These are phyloP conservation scores for Citrus trifoliata DNA, from an alignment of 345 rosid species.

Conservation along the genomic window DNA sequence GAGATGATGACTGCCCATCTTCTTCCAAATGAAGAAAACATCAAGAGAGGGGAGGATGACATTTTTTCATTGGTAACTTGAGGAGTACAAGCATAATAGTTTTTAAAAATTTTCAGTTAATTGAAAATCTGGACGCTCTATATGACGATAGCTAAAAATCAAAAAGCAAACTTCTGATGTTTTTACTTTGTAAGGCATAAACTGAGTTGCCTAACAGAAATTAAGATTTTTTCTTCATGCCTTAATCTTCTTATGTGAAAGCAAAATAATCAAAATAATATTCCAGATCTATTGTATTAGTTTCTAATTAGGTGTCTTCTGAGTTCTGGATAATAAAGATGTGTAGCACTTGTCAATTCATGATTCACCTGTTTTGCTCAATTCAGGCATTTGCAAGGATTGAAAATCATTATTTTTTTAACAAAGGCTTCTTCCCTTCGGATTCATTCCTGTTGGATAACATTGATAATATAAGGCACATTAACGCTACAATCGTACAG, in stretches of 20 bases:
- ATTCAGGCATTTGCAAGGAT: slow-evolving; percentile 97
- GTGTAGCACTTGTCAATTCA: background rate
- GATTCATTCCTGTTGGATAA: slow-evolving; percentile 84
- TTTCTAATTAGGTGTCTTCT: background rate
- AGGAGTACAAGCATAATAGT: background rate
- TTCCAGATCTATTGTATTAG: background rate
- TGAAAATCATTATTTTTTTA: slow-evolving; percentile 86
- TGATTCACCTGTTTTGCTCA: slow-evolving; percentile 9
- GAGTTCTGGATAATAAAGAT: background rate
- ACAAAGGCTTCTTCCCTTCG: slow-evolving; percentile 77
- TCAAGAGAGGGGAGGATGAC: slow-evolving; percentile 89
- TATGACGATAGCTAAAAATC: background rate
- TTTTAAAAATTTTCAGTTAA: background rate
- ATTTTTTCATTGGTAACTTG: slow-evolving; percentile 72
- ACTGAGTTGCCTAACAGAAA: background rate
- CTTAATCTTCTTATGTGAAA: background rate
- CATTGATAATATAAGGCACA: slow-evolving; percentile 83
- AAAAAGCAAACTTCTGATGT: background rate
- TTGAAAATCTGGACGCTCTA: background rate
- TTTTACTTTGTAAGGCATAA: background rate
- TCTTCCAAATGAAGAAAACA: slow-evolving; percentile 66
- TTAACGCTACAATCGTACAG: slow-evolving; percentile 80
- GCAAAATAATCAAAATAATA: background rate
- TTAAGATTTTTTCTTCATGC: background rate
- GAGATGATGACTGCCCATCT: slow-evolving; percentile 98